phyloP scores from a whole-genome alignment of 2,329 filamentous ascomycete genomes.

The Phyllosticta paracitricarpa region DNA sequence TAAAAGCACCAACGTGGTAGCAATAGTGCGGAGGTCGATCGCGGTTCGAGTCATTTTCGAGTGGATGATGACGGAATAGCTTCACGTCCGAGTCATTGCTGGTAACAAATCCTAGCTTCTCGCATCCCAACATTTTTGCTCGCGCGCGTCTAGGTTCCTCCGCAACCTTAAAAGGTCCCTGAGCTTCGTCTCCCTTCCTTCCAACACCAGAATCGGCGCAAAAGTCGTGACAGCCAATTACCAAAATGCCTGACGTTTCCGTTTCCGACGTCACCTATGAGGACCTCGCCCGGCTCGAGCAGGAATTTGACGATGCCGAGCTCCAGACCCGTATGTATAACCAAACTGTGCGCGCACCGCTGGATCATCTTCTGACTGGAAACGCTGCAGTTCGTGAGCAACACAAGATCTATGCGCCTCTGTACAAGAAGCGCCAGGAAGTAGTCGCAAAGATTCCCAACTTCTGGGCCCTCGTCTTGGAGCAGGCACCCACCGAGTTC shows the following conservation, averaged over 20 bases:
- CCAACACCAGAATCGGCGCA: not conserved
- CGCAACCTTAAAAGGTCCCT: not conserved
- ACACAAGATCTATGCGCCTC: constrained; percentile 53
- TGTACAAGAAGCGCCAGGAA: constrained; percentile 67
- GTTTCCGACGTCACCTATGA: constrained; percentile 50
- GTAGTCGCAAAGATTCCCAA: constrained; percentile 64
- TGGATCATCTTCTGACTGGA: not conserved
- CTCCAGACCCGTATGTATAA: constrained; percentile 65
- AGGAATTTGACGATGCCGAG: constrained; percentile 76
- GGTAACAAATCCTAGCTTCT: constrained; percentile 8
- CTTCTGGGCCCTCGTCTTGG: constrained; percentile 93
- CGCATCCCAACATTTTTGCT: constrained; percentile 11
- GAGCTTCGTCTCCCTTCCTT: not conserved
- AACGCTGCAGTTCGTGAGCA: constrained; percentile 58
- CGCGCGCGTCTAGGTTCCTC: not conserved
- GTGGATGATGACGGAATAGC: not conserved
- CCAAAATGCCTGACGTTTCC: constrained; percentile 3
- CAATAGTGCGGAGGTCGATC: not conserved
- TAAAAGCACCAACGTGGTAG: not conserved
- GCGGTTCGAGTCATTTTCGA: not conserved
- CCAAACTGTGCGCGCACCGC: not conserved
- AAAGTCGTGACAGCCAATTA: not conserved
- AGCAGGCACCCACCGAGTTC: constrained; percentile 75
- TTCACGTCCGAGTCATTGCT: not conserved
- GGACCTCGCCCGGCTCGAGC: constrained; percentile 69